Evolutionary conservation across 805 yeast genomes (phyloP).

Genomic region (Pichia deserticola): DNA sequence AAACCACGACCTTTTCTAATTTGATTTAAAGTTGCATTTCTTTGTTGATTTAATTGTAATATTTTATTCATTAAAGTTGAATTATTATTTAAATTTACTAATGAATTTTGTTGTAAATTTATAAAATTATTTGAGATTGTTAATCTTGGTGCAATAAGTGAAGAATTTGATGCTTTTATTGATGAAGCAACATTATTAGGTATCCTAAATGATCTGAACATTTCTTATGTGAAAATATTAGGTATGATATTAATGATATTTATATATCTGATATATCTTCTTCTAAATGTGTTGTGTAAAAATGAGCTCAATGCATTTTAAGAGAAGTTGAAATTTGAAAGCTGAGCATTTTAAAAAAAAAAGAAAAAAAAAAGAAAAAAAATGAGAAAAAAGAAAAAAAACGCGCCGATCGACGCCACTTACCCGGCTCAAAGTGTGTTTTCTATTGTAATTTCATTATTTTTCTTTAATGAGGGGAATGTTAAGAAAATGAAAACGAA

Average conservation of each 20-base stretch:
- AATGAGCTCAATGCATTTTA: neutral
- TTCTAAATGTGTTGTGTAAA: neutral
- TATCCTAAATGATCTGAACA: conserved; percentile 13
- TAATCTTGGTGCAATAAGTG: conserved; percentile 12
- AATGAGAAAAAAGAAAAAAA: neutral
- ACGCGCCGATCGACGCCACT: neutral
- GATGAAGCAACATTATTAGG: neutral
- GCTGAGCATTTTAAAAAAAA: neutral
- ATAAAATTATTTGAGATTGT: conserved; percentile 10
- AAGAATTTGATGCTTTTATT: conserved; percentile 9
- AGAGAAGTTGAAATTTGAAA: neutral
- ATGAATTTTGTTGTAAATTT: conserved; percentile 6
- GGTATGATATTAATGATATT: no score
- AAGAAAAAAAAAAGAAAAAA: neutral
- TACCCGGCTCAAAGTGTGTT: neutral
- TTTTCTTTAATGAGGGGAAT: neutral
- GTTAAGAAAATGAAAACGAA: no score
- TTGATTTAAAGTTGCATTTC: conserved; percentile 72
- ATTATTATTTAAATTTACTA: neutral
- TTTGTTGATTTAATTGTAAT: conserved; percentile 29
- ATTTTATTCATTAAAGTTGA: conserved; percentile 5
- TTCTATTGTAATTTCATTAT: neutral
- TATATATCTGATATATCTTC: neutral
- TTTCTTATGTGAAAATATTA: neutral
- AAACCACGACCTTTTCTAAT: conserved; percentile 56